phyloP scores from a whole-genome alignment of 2,329 filamentous ascomycete species.

The Pyrenochaeta sp. region DNA sequence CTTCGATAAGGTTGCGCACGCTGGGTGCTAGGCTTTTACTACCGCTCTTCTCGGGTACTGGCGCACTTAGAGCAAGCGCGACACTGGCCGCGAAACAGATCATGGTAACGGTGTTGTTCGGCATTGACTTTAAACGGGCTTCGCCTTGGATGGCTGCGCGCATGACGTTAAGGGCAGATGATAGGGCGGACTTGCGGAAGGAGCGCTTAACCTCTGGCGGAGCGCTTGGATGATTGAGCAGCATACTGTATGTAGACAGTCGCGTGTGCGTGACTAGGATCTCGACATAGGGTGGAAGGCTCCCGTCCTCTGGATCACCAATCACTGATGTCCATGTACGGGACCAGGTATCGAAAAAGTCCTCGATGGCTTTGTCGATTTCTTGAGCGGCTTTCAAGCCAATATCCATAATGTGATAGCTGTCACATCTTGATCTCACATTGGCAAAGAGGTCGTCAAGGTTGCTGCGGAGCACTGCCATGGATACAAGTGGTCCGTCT shows the following conservation, averaged over 20 bases:
- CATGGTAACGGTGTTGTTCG: conserved; percentile 82
- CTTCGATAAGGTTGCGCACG: conserved; percentile 60
- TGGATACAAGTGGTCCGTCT: conserved; percentile 75
- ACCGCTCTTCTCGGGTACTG: conserved; percentile 29
- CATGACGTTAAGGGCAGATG: conserved; percentile 77
- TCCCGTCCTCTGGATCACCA: conserved; percentile 51
- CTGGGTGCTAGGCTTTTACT: conserved; percentile 44
- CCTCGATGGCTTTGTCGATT: conserved; percentile 63
- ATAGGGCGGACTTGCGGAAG: conserved; percentile 75
- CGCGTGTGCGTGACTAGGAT: conserved; percentile 76
- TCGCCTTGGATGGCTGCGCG: conserved; percentile 77
- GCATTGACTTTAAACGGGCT: conserved; percentile 74
- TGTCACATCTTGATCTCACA: conserved; percentile 68
- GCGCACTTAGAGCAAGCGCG: conserved; percentile 60
- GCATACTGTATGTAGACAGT: conserved; percentile 76
- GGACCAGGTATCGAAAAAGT: conserved; percentile 72
- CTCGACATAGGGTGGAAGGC: conserved; percentile 76
- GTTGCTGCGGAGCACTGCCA: conserved; percentile 73
- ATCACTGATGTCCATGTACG: conserved; percentile 61
- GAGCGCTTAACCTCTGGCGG: conserved; percentile 75
- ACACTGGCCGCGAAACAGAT: conserved; percentile 70
- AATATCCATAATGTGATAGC: conserved; percentile 60
- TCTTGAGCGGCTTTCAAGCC: conserved; percentile 61
- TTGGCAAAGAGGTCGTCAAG: conserved; percentile 67
- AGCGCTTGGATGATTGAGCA: conserved; percentile 78